Conservation (phyloP, 768 basidiomycete species). For the Tylopilus subfusipes region DNA sequence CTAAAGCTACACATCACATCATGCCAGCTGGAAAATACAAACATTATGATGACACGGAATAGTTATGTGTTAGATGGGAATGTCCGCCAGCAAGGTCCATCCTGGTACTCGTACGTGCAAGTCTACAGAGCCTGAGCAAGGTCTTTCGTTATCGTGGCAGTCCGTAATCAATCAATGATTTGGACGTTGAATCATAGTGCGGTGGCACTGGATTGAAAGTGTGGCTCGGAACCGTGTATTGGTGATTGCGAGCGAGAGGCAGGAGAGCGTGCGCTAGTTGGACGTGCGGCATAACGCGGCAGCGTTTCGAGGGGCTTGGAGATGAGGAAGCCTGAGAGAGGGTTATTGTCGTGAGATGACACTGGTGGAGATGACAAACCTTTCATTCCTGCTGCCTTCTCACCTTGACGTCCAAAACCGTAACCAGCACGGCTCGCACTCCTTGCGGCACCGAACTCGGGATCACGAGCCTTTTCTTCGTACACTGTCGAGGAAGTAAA, state of each 20-base stretch:
- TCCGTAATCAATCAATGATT: conserved; percentile 21
- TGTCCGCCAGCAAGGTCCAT: conserved; percentile 18
- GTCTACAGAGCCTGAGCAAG: conserved; percentile 9
- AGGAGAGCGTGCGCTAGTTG: conserved; percentile 24
- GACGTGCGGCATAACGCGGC: conserved; percentile 51
- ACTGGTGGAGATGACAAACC: conserved; percentile 34
- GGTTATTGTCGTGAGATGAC: conserved; percentile 2
- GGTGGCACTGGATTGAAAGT: conserved; percentile 27
- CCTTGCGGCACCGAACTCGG: conserved; percentile 22
- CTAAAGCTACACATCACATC: conserved; percentile 28
- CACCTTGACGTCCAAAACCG: conserved; percentile 79
- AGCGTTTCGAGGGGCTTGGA: conserved; percentile 60
- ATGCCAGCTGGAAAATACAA: conserved; percentile 26
- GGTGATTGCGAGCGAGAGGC: conserved; percentile 25
- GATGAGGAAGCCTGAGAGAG: conserved; percentile 46
- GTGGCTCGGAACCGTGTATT: conserved; percentile 15
- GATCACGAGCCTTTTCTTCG: conserved; percentile 27
- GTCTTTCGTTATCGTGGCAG: conserved; percentile 18
- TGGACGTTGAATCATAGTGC: conserved; percentile 22
- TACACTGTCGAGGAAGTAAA: conserved; percentile 27
- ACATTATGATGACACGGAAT: conserved; percentile 1
- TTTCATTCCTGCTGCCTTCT: conserved; percentile 64
- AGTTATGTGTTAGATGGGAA: conserved; percentile 2
- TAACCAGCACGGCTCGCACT: conserved; percentile 46
- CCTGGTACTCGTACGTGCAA: conserved; percentile 9